Conservation (phyloP, 176 grass and related monocot species). For the bread wheat (Triticum aestivum) region DNA sequence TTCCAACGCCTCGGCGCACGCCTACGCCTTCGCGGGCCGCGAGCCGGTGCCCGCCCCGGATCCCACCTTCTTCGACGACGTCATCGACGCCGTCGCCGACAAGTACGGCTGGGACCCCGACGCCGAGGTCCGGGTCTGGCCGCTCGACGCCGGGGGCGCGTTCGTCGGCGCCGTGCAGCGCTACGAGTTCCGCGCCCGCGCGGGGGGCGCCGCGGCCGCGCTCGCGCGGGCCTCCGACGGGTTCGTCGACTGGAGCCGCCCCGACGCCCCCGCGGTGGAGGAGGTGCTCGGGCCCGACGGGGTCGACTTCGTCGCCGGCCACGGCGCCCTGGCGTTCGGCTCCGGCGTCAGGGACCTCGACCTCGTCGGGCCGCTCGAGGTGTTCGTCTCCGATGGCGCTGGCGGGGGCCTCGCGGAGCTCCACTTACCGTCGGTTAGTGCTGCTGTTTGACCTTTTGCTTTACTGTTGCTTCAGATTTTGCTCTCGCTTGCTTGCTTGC, state of each 20-base stretch:
- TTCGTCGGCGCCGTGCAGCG: conserved; percentile 47
- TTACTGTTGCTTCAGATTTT: conserved; percentile 1
- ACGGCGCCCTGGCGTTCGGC: conserved; percentile 22
- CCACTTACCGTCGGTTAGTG: conserved; percentile 65
- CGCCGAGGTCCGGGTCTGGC: conserved; percentile 54
- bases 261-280: conserved; percentile 35
- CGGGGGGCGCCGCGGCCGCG: conserved; percentile 16
- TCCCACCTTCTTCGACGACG: conserved; percentile 53
- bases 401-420: conserved; percentile 53
- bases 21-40: conserved; percentile 7
- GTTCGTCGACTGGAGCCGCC: conserved; percentile 46
- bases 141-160: conserved; percentile 42
- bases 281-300: conserved; percentile 59
- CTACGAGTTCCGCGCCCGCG: conserved; percentile 66
- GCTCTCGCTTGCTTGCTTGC: background rate
- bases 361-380: conserved; percentile 69
- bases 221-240: conserved; percentile 51
- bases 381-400: conserved; percentile 41
- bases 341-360: conserved; percentile 60
- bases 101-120: conserved; percentile 75
- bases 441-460: conserved; percentile 37
- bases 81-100: conserved; percentile 57
- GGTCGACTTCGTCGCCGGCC: conserved; percentile 55
- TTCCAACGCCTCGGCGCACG: conserved; percentile 28
- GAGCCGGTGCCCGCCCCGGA: background rate